phyloP scores from a whole-genome alignment of 2,329 filamentous ascomycete genomes.

The Escovopsis sp. region DNA sequence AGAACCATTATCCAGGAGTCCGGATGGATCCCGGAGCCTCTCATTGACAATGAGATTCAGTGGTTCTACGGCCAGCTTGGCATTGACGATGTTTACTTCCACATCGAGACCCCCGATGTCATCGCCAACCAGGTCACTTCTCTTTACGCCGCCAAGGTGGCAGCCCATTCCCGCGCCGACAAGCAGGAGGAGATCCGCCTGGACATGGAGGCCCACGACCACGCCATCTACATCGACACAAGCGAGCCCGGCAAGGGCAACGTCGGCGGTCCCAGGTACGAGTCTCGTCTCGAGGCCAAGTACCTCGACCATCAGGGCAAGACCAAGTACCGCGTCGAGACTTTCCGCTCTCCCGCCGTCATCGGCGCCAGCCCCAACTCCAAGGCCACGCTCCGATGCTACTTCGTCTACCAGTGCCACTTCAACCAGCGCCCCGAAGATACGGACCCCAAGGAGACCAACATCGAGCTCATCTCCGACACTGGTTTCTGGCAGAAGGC shows the following conservation, averaged over 20 bases:
- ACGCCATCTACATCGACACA: conserved; percentile 97
- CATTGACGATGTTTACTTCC: conserved; percentile 97
- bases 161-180: conserved; percentile 82
- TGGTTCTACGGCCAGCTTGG: conserved; percentile 98
- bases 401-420: conserved; percentile 95
- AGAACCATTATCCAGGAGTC: conserved; percentile 65
- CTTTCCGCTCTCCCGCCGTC: conserved; percentile 79
- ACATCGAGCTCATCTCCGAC: conserved; percentile 83
- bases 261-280: conserved; percentile 72
- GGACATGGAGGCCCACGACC: conserved; percentile 87
- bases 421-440: conserved; percentile 63
- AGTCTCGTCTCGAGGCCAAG: conserved; percentile 86
- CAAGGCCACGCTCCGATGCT: conserved; percentile 81
- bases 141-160: conserved; percentile 91
- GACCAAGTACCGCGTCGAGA: conserved; percentile 82
- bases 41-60: conserved; percentile 70
- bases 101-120: conserved; percentile 70
- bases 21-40: conserved; percentile 72
- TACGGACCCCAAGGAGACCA: conserved; percentile 64
- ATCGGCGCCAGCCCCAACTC: conserved; percentile 53
- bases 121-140: conserved; percentile 93
- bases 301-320: conserved; percentile 72
- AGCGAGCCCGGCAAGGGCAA: conserved; percentile 74
- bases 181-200: conserved; percentile 88
- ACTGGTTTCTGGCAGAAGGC: conserved; percentile 91